Base-by-base conservation (phyloP, 768 basidiomycete genomes). In the Holtermanniella nyarrowii region DNA sequence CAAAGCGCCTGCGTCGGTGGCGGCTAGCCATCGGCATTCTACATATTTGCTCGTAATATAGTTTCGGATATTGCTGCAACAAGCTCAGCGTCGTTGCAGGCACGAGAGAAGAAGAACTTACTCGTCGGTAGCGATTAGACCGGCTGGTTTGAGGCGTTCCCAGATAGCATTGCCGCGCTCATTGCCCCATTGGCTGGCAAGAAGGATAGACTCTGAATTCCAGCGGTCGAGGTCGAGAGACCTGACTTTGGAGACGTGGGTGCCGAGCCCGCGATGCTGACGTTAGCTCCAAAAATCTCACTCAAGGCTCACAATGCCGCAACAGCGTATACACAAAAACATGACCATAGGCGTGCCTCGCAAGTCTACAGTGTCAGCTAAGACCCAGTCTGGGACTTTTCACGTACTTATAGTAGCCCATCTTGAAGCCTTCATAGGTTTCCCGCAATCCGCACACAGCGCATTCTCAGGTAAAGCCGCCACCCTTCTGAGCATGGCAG, bases 221-320 rank as follows among this genome's bases (percentile, higher is more conserved):
- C 70, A 71, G 18, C 59, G 58, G 49, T 71, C 70, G 37, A 71
- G 43, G 51, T 71, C 68, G 7, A 67, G 66, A 2, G 63, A 65
- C 14, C 70, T 56, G 11, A 68, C 61, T 50, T 71, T 71, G 14
- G 70, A 71, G 27, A 71, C 65, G 44, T 71, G 70, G 22, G 70
- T 69, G 5, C 70, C 70, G 16, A 71, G 56, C 13, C 58, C 52
- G 16, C 70, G 60, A 44, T 71, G 70, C 46, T 48, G 26, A 18
- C 22, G 22, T n/a, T 11, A 44, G 7, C n/a, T n/a, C n/a, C n/a
- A n/a, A n/a, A 5, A 44, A 11, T 44, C 31, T 37, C 22, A 48
- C 26, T 4, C 5, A 18, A 23, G 37, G 37, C 46, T 48, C 46
- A 48, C 46, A 0, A 69, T 44, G 2, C 70, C 70, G 24, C 61